phyloP scores from a whole-genome alignment of 352 stramenopile genomes.

The Pythium plurisporium region DNA sequence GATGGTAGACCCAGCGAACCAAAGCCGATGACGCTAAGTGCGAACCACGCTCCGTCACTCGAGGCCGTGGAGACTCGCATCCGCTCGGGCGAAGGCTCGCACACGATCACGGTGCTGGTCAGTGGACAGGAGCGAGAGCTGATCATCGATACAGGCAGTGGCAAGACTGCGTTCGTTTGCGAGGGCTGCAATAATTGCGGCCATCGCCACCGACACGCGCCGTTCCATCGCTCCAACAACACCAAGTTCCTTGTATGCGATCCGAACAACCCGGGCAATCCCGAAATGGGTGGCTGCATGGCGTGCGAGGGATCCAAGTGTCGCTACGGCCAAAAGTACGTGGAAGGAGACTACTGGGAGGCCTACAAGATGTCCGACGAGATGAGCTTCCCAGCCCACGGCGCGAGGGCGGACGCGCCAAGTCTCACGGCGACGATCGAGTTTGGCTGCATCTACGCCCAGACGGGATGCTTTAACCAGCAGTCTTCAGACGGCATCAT shows the following conservation, averaged over 20 bases:
- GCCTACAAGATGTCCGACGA: conserved; percentile 86
- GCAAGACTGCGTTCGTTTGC: conserved; percentile 95
- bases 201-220: conserved; percentile 71
- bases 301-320: conserved; percentile 60
- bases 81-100: conserved; percentile 48
- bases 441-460: conserved; percentile 93
- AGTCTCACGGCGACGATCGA: conserved; percentile 52
- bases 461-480: conserved; percentile 89
- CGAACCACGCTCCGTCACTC: not conserved
- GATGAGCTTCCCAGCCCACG: conserved; percentile 39
- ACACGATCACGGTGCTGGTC: conserved; percentile 67
- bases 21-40: not conserved
- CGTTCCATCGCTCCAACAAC: conserved; percentile 48
- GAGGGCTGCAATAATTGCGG: conserved; percentile 87
- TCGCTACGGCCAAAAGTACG: conserved; percentile 90
- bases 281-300: conserved; percentile 21
- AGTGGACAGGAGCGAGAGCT: conserved; percentile 70
- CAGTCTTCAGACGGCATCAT: conserved; percentile 97
- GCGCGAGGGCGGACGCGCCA: not conserved
- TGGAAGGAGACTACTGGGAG: conserved; percentile 91
- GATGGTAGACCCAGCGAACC: not conserved
- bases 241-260: conserved; percentile 52
- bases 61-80: conserved; percentile 40
- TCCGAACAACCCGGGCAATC: conserved; percentile 26
- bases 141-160: conserved; percentile 96